Percentiles rank a stretch among this genome's conserved stretches.
These are phyloP conservation scores for Alternaria sp. DNA, from an alignment of 2,329 filamentous ascomycete species.

Conservation along the genomic window DNA sequence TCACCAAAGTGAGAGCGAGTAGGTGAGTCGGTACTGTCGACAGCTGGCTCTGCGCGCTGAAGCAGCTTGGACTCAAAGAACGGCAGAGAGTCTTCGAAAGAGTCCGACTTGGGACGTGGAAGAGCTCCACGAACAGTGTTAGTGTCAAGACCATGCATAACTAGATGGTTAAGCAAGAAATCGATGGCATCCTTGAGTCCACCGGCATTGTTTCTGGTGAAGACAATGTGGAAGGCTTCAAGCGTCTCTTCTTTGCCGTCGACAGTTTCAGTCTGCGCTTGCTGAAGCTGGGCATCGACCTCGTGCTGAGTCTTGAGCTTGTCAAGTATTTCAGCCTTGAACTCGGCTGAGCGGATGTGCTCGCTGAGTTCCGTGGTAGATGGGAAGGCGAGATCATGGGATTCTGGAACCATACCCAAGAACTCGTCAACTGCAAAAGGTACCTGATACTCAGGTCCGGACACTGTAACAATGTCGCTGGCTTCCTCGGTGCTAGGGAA, in stretches of 20 bases:
- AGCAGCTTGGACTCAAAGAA: slow-evolving; percentile 97
- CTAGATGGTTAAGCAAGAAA: slow-evolving; percentile 84
- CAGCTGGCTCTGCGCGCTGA: slow-evolving; percentile 83
- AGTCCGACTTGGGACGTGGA: slow-evolving; percentile 97
- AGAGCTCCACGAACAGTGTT: slow-evolving; percentile 88
- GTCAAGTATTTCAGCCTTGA: slow-evolving; percentile 76
- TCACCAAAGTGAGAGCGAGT: slow-evolving; percentile 85
- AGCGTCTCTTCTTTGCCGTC: slow-evolving; percentile 52
- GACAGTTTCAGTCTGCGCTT: slow-evolving; percentile 50
- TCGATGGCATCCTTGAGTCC: slow-evolving; percentile 96
- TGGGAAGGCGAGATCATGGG: slow-evolving; percentile 86
- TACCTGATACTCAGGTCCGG: slow-evolving; percentile 97
- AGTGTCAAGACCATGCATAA: slow-evolving; percentile 86
- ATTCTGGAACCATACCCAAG: slow-evolving; percentile 96
- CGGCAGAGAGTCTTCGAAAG: slow-evolving; percentile 94
- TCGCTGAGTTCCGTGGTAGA: slow-evolving; percentile 77
- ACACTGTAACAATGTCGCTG: slow-evolving; percentile 94
- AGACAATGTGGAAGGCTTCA: slow-evolving; percentile 61
- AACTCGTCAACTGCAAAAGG: slow-evolving; percentile 96
- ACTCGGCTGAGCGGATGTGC: slow-evolving; percentile 82
- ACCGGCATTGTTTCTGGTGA: slow-evolving; percentile 96
- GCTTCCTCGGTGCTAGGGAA: slow-evolving; percentile 98
- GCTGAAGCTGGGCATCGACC: slow-evolving; percentile 79
- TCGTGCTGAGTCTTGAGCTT: slow-evolving; percentile 93
- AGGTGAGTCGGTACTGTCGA: slow-evolving; percentile 81